phyloP scores from a whole-genome alignment of 2,329 filamentous ascomycete species.

The Ploettnerulaceae sp. region DNA sequence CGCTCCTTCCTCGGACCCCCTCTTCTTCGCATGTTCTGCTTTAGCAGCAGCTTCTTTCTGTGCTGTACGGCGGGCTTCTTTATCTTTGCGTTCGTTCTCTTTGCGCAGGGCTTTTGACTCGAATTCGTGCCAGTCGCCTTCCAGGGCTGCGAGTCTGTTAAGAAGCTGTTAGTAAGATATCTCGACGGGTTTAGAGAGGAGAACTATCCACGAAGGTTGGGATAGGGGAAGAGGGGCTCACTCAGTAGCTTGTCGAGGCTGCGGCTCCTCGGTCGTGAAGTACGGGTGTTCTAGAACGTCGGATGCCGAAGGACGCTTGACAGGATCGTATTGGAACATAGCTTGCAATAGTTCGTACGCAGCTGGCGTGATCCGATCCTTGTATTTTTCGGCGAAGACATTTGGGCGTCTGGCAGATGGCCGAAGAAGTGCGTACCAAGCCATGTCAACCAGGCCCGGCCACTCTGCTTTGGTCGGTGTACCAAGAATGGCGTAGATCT shows the following conservation, averaged over 20 bases:
- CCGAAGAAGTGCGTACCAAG: constrained; percentile 91
- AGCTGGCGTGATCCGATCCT: constrained; percentile 67
- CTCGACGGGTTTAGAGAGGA: no score
- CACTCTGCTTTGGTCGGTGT: constrained; percentile 81
- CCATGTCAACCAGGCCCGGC: constrained; percentile 88
- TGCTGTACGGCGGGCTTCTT: constrained; percentile 31
- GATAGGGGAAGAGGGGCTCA: constrained; percentile 41
- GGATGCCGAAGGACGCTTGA: constrained; percentile 74
- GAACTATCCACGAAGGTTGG: no score
- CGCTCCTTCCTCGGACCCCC: constrained; percentile 24
- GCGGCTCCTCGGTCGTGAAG: constrained; percentile 77
- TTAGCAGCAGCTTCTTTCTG: constrained; percentile 30
- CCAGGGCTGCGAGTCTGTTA: constrained; percentile 62
- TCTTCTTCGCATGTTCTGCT: constrained; percentile 31
- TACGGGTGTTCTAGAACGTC: constrained; percentile 84
- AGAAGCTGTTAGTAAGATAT: constrained; percentile 25
- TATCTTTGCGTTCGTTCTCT: constrained; percentile 69
- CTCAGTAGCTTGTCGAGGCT: constrained; percentile 73
- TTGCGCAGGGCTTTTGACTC: constrained; percentile 92
- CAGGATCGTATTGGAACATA: constrained; percentile 89
- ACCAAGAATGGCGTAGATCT: constrained; percentile 89
- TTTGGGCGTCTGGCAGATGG: constrained; percentile 68
- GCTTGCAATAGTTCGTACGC: constrained; percentile 76
- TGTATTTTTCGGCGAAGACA: constrained; percentile 79
- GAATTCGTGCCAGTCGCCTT: constrained; percentile 98